Evolutionary conservation across 345 rosid species (phyloP).

Genomic region (Eucalyptus sp.): DNA sequence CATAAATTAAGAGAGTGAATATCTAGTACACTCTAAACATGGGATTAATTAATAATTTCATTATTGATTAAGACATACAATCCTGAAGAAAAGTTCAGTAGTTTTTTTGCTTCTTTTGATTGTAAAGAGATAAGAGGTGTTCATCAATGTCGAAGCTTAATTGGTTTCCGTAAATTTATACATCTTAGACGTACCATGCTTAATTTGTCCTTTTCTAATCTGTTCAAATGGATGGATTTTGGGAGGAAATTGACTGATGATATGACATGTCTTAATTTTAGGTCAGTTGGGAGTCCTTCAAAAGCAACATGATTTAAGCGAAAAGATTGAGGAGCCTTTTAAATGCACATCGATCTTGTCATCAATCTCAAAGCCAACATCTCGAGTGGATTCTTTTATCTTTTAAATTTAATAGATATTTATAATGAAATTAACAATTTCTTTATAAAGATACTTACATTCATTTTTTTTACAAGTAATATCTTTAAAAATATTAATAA

Average conservation of each 20-base stretch:
- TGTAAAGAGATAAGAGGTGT: background rate
- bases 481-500: background rate
- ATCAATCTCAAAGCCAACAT: background rate
- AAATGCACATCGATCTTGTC: no score
- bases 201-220: no score
- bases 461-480: background rate
- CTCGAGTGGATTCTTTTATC: no score
- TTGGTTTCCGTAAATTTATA: background rate
- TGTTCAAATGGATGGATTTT: background rate
- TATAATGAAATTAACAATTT: background rate
- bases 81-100: background rate
- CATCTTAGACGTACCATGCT: background rate
- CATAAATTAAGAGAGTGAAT: background rate
- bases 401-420: no score
- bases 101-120: background rate
- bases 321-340: background rate
- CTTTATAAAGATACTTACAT: background rate
- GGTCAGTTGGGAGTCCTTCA: background rate
- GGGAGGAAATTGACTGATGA: background rate
- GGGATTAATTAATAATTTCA: background rate
- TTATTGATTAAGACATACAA: background rate
- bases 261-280: background rate
- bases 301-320: background rate
- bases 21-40: background rate
- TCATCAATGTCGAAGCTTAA: background rate